Evolutionary conservation across 148 eudicot genomes (phyloP), one percentile per base, ranked within the genome.

Genomic region (Selenicereus undatus): DNA sequence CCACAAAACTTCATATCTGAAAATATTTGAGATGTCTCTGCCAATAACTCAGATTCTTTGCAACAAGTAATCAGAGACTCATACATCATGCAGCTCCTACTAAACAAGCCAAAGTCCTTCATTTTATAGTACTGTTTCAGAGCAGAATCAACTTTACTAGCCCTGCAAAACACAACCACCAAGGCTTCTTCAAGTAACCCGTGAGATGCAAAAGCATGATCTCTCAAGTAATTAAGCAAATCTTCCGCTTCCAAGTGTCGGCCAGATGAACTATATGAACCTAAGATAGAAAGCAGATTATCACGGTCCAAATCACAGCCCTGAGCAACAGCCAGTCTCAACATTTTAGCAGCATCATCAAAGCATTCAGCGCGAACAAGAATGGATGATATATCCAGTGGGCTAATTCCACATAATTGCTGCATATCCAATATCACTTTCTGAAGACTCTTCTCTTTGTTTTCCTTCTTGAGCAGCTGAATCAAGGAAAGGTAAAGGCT

Each of bases 21-120:
- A 78, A 85, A 92, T 72, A 97, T 84, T 84, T 97, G 99, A 89
- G 93, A 94, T 88, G 98, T 98, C 78, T 88, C 91, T 80, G 89
- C 83, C 84, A 85, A 87, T 32, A 79, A 83, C 79, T 91, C 92
- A 70, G 82, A 85, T 84, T 94, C 93, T 77, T 85, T 85, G 66
- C 99, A 97, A 83, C 88, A 86, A 82, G 79, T 86, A 79, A 97
- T 90, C 43, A 97, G 90, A 84, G 90, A 86, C 78, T 97, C 97
- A 74, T 86, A 97, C 94, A 94, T 91, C 62, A 85, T 68, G 82
- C 80, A 84, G 75, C 87, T 88, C 66, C 91, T 85, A 82, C 45
- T 36, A 82, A 76, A 87, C 80, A 84, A 83, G 52, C 82, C 81
- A 64, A 86, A 66, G n/a, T 84, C 86, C 77, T 76, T 77, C 69